Percentiles rank a stretch among this genome's conserved stretches.
Conservation (phyloP, 2,329 filamentous ascomycete genomes). For the Xylariaceae sp. region DNA sequence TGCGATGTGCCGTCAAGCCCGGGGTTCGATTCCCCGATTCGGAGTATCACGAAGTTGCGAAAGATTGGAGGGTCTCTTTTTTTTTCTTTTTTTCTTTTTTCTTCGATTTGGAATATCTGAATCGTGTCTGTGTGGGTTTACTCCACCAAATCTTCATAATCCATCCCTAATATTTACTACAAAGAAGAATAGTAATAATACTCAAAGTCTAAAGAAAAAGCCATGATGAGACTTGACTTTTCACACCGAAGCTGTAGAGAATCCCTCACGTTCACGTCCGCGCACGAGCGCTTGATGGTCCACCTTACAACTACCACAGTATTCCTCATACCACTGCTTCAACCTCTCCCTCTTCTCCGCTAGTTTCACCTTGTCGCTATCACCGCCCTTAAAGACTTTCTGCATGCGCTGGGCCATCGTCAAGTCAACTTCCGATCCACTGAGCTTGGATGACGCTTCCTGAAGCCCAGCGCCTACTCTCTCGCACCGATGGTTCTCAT, state of each 20-base stretch:
- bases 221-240: background rate
- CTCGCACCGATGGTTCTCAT: constrained; percentile 72
- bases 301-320: constrained; percentile 51
- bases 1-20: constrained; percentile 18
- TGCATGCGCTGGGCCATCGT: constrained; percentile 26
- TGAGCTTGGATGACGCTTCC: constrained; percentile 15
- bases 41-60: constrained; percentile 9
- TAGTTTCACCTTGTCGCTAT: constrained; percentile 7
- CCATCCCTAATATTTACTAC: background rate
- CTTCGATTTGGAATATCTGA: too few species aligned
- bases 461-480: constrained; percentile 47
- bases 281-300: constrained; percentile 36
- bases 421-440: background rate
- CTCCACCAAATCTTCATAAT: background rate
- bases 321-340: constrained; percentile 45
- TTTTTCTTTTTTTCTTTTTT: too few species aligned
- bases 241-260: constrained; percentile 18
- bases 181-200: background rate
- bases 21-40: constrained; percentile 30
- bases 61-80: background rate
- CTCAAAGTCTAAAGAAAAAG: background rate
- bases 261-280: constrained; percentile 23
- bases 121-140: too few species aligned
- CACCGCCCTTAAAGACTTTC: constrained; percentile 24
- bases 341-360: constrained; percentile 31